Base-by-base conservation (phyloP, 2,329 filamentous ascomycete species). In the Phoma sp. region DNA sequence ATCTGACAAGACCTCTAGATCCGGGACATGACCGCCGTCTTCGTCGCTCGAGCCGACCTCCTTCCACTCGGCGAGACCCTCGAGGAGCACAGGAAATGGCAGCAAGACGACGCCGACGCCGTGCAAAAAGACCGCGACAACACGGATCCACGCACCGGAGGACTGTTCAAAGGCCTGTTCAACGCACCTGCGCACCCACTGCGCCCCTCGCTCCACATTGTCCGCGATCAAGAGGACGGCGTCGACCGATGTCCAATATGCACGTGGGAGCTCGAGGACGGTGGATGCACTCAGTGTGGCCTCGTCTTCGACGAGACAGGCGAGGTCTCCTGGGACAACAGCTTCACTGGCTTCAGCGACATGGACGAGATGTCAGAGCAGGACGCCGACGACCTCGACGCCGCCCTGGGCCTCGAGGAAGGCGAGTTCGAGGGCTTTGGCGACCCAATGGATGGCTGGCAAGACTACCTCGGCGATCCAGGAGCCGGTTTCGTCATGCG, bases 121-220 rank as follows among this genome's bases (percentile, higher is more conserved):
- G 78, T 90, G 7, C 84, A 87, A 28, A 77, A 76, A 38, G 87
- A 90, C 72, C 87, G 82, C 61, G 78, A 80, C 43, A 83, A 82
- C 57, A 71, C 65, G 1, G 74, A 85, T 60, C 70, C 73, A 5
- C 71, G 69, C 36, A 78, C 73, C 21, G 83, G 82, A 17, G 87
- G 87, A 3, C 73, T 90, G 5, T 90, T 90, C 74, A 83, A 84
- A 57, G 87, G 87, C 20, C 79, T 78, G 53, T 88, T 87, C 69
- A 78, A 75, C 39, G 64, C 59, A 17, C 61, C 61, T 15, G 17
- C 48, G 10, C 63, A 65, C 37, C 50, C 61, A 12, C 61, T 53
- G 12, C 62, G 64, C 23, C 59, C 68, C 45, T 56, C 67, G n/a
- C 53, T 76, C 30, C 53, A 74, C 61, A 62, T 83, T 11, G 75